A percentile compares a stretch with the other conserved stretches of the same genome.
Conservation (phyloP, 2,329 filamentous ascomycete species). For the Xylariales sp. region DNA sequence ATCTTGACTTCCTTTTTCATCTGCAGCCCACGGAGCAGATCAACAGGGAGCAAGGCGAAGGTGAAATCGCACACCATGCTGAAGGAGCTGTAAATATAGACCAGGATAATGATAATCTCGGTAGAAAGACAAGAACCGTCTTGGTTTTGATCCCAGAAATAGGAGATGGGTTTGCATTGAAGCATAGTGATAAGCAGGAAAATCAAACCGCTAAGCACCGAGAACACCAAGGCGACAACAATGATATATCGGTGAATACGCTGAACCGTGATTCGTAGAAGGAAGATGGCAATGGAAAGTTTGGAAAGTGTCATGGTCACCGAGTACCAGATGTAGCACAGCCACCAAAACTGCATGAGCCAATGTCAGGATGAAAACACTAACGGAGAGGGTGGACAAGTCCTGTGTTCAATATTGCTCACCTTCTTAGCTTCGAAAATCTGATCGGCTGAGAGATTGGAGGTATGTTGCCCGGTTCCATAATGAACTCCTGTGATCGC, state of each 20-base stretch:
- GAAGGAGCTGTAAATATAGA: constrained; percentile 38
- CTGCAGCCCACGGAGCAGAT: constrained; percentile 42
- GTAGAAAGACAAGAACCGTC: constrained; percentile 18
- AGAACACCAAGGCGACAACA: constrained; percentile 10
- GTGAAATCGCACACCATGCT: constrained; percentile 45
- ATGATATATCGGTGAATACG: constrained; percentile 13
- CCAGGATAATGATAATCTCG: constrained; percentile 36
- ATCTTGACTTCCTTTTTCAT: constrained; percentile 42
- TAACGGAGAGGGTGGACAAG: too few species aligned
- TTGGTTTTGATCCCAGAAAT: constrained; percentile 12
- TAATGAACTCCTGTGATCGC: constrained; percentile 8
- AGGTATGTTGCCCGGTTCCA: constrained; percentile 8
- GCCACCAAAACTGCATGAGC: constrained; percentile 10
- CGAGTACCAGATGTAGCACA: constrained; percentile 13
- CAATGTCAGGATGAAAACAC: too few species aligned
- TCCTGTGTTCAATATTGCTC: too few species aligned
- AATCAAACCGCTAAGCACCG: constrained; percentile 11
- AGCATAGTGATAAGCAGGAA: constrained; percentile 17
- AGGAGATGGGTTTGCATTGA: constrained; percentile 14
- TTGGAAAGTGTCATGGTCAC: constrained; percentile 14
- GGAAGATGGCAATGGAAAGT: constrained; percentile 15
- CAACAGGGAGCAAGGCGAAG: constrained; percentile 41
- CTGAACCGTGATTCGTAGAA: constrained; percentile 15
- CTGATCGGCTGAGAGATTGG: not conserved
- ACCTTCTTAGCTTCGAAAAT: constrained; percentile 7